A percentile compares a stretch with the other conserved stretches of the same genome.
phyloP scores from a whole-genome alignment of 2,329 filamentous ascomycete genomes.

The Ophiostoma himal-ulmi region DNA sequence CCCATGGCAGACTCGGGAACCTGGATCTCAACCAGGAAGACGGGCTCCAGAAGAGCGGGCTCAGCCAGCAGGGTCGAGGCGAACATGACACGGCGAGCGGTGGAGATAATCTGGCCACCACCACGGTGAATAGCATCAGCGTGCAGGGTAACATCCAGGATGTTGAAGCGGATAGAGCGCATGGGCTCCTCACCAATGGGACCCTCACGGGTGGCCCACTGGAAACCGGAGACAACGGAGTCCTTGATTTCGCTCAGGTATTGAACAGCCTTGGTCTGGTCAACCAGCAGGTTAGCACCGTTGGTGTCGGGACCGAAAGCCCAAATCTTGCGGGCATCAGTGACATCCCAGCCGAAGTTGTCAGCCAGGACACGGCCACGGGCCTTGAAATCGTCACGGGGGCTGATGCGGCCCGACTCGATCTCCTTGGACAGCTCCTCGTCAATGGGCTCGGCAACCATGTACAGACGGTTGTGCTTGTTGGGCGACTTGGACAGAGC shows the following conservation, averaged over 20 bases:
- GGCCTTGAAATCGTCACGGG: slow-evolving; percentile 98
- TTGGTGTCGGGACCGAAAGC: slow-evolving; percentile 97
- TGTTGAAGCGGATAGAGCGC: slow-evolving; percentile 96
- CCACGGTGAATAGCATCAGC: slow-evolving; percentile 99
- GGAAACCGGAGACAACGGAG: slow-evolving; percentile 98
- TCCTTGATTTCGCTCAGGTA: slow-evolving; percentile 99
- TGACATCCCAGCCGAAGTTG: slow-evolving; percentile 98
- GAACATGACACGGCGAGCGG: slow-evolving; percentile 94
- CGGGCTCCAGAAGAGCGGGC: slow-evolving; percentile 87
- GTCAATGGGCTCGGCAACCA: slow-evolving; percentile 80
- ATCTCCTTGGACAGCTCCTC: slow-evolving; percentile 92
- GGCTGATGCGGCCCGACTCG: slow-evolving; percentile 82
- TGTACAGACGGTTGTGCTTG: slow-evolving; percentile 99
- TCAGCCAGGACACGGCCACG: slow-evolving; percentile 95
- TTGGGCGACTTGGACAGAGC: slow-evolving; percentile 99
- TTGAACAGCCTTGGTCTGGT: slow-evolving; percentile 99
- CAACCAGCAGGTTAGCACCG: slow-evolving; percentile 96
- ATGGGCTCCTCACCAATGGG: slow-evolving; percentile 97
- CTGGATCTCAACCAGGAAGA: slow-evolving; percentile 99
- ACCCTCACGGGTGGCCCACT: slow-evolving; percentile 98
- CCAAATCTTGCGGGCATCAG: slow-evolving; percentile 99
- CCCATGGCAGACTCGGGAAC: slow-evolving; percentile 98
- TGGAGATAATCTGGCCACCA: slow-evolving; percentile 62
- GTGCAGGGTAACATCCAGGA: slow-evolving; percentile 98
- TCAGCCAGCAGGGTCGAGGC: slow-evolving; percentile 85